A percentile compares a stretch with the other conserved stretches of the same genome.
Evolutionary conservation across 2,329 filamentous ascomycete species (phyloP).

Genomic region (Blumeria graminis): DNA sequence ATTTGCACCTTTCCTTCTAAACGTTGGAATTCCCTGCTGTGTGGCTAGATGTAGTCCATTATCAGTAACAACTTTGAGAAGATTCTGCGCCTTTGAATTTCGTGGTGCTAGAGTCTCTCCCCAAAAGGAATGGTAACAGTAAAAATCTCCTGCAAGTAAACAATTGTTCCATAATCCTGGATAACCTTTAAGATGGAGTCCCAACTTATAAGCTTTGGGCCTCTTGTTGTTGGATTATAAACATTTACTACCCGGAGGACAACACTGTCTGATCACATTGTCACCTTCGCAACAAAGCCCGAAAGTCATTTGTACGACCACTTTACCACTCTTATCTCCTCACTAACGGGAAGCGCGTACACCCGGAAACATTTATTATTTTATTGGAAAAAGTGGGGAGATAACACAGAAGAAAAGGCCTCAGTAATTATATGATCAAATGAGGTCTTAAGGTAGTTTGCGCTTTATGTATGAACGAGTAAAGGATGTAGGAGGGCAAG

Average conservation of each 20-base stretch:
- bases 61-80: neutral
- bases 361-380: no score
- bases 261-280: neutral
- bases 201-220: neutral
- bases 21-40: neutral
- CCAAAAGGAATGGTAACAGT: neutral
- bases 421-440: no score
- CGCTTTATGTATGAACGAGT: no score
- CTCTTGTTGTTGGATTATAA: neutral
- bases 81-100: neutral
- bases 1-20: neutral
- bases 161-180: neutral
- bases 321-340: neutral
- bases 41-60: neutral
- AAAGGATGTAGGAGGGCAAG: no score
- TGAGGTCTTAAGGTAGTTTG: no score
- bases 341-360: neutral
- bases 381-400: no score
- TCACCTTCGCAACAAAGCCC: neutral
- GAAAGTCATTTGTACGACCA: neutral
- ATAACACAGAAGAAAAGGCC: no score
- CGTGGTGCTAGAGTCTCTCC: neutral
- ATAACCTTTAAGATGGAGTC: neutral
- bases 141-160: neutral
- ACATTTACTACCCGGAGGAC: neutral